Base-by-base conservation (phyloP, 192 early-diverging fungal species). In the Rhizoclosmatium globosum region DNA sequence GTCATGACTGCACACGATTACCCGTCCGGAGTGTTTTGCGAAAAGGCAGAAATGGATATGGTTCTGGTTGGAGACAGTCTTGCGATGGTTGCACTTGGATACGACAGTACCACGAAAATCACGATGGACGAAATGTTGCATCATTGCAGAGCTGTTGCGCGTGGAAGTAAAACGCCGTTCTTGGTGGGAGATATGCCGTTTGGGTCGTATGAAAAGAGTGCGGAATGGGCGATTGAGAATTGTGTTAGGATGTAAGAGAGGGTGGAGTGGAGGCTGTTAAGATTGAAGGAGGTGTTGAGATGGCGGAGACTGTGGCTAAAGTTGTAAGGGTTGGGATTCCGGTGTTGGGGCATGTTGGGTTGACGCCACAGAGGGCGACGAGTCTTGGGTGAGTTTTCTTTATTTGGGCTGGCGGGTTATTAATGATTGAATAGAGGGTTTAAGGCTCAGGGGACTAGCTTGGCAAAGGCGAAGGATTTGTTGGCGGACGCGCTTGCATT, bases 1-100 rank as follows among this genome's bases (percentile, higher is more conserved):
- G 89, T 98, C 83, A 94, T 98, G 92, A 99, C 98, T 1, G 98
- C 98, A 3, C 92, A 96, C 78, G 97, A 99, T 85, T 99, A 98
- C 75, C 96, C 98, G 47, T 93, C 95, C 15, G 93, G 92, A 1
- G 82, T 95, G 41, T 88, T 96, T 21, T 92, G 89, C 64, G 97
- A 98, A 67, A 88, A 91, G 47, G 87, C 94, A 0, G n/a, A 92
- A 17, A 89, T 96, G 71, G 98, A 99, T 75, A 90, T 95, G 79
- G 87, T 87, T 68, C 89, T 99, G 7, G 96, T 99, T 2, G 98
- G 98, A 21, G 98, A 98, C 82, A 95, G 94, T 1, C 84, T 98
- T 64, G 98, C 96, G 13, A 99, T 99, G 98, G 98, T 99, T 0
- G 92, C 94, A 4, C 84, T 99, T 58, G 98, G 98, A 4, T 92